Evolutionary conservation across 2,329 filamentous ascomycete species (phyloP), one percentile per base, ranked within the genome.

Genomic region (Cercospora beticola): DNA sequence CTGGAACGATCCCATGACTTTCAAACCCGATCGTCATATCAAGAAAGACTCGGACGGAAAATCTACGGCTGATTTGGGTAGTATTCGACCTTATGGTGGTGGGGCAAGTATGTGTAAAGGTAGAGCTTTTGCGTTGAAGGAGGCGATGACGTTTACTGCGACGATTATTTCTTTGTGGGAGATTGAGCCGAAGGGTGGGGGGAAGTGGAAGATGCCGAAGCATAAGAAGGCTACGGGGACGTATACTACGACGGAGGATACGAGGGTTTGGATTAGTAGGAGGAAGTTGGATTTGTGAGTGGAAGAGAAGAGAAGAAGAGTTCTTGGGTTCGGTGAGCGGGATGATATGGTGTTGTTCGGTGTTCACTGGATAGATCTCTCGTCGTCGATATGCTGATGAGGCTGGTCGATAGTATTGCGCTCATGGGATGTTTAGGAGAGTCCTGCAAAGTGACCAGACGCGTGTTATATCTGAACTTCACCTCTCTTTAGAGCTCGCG

Each of bases 111-210:
- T 84, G 71, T 86, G 84, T 69, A 85, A 86, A 74, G 84, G 84
- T 3, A 79, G 83, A 12, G 77, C 78, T 1, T 85, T 87, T 68
- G 84, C 83, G 2, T 82, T 86, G 72, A 80, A 82, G 59, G 81
- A 85, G 73, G 81, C 83, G 18, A 71, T 88, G 54, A 77, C 83
- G 26, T 83, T 86, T 56, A 81, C 82, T 1, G 86, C 86, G 16
- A 82, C 83, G 0, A 81, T 89, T 23, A 74, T 88, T 21, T 79
- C 82, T 5, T 81, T 86, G 73, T 89, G 86, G 86, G 84, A 88
- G 54, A 83, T 89, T 67, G 79, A 84, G 64, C 81, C 85, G 0
- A 80, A 78, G 0, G 77, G 76, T 59, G 81, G 81, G 16, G 78
- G 78, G 6, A 78, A 77, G 0, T 87, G 87, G 83, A 79, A 79